Percentiles rank a stretch among this genome's conserved stretches.
phyloP scores from a whole-genome alignment of 2,329 filamentous ascomycete species.

The Diaporthe citrichinensis region DNA sequence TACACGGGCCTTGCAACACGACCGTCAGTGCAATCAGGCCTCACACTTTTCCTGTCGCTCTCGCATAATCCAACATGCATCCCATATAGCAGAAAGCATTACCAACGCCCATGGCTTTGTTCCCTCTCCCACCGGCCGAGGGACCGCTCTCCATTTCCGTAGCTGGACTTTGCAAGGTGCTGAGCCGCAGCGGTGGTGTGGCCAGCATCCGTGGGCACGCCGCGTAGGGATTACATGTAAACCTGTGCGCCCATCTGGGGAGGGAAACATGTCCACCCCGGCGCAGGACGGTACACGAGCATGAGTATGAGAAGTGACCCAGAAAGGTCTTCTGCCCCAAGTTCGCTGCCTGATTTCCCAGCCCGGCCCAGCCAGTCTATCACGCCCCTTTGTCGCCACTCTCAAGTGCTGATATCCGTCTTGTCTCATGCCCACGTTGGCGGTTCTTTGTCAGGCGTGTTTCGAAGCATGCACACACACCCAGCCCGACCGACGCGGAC shows the following conservation, averaged over 20 bases:
- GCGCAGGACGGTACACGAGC: neutral
- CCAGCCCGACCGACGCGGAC: neutral
- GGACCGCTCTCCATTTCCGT: neutral
- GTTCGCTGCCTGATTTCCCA: neutral
- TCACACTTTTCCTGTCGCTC: neutral
- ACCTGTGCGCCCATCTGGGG: neutral
- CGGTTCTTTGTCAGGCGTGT: conserved; percentile 27
- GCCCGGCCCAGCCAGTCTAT: too few species aligned
- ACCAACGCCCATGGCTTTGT: neutral
- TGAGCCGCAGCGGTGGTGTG: neutral
- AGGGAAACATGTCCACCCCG: neutral
- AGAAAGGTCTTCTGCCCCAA: neutral
- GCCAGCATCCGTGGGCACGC: neutral
- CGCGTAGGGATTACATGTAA: neutral
- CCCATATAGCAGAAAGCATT: neutral
- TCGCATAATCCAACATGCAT: neutral
- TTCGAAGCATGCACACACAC: neutral
- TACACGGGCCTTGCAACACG: neutral
- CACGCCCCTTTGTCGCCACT: neutral
- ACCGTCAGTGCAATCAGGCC: too few species aligned
- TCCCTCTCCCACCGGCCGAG: neutral
- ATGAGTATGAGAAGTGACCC: conserved; percentile 30
- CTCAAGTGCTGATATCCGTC: neutral
- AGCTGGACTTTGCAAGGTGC: neutral
- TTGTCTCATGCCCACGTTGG: neutral